Percentiles rank a stretch among this genome's conserved stretches.
Conservation (phyloP, 139 green algal species). For the Haematococcus sp. region DNA sequence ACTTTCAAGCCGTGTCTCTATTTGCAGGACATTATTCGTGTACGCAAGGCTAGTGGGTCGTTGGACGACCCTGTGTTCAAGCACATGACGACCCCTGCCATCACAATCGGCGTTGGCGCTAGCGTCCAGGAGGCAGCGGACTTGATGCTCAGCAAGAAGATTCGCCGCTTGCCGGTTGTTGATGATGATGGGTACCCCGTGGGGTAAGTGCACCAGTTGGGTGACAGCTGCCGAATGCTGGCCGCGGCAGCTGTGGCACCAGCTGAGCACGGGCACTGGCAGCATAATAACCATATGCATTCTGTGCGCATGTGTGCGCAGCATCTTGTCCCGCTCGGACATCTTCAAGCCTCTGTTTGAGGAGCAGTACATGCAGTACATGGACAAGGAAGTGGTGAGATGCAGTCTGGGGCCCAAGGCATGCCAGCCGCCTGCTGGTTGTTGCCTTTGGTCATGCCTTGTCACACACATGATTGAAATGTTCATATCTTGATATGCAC, state of each 20-base stretch:
- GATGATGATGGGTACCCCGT: conserved; percentile 34
- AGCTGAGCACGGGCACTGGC: neutral
- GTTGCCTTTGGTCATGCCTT: too few species aligned
- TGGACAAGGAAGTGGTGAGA: conserved; percentile 48
- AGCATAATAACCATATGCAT: too few species aligned
- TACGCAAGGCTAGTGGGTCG: conserved; percentile 41
- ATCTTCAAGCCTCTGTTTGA: conserved; percentile 64
- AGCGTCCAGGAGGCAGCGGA: conserved; percentile 53
- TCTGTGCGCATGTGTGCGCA: conserved; percentile 11
- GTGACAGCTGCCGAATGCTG: conserved; percentile 5
- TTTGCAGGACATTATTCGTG: conserved; percentile 59
- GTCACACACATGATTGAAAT: too few species aligned
- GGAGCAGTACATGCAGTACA: conserved; percentile 41
- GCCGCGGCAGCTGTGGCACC: too few species aligned
- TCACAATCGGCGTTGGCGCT: conserved; percentile 40
- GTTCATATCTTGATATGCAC: too few species aligned
- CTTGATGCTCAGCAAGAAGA: conserved; percentile 66
- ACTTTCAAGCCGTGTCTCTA: neutral
- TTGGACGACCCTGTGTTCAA: conserved; percentile 46
- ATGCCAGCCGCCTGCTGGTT: too few species aligned
- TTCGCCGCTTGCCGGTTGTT: conserved; percentile 69
- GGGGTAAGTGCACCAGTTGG: conserved; percentile 32
- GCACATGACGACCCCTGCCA: conserved; percentile 64
- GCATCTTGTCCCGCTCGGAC: conserved; percentile 58
- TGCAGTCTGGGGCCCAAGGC: conserved; percentile 5